Conservation (phyloP, 2,329 filamentous ascomycete species). For the Aspergillus udagawae region DNA sequence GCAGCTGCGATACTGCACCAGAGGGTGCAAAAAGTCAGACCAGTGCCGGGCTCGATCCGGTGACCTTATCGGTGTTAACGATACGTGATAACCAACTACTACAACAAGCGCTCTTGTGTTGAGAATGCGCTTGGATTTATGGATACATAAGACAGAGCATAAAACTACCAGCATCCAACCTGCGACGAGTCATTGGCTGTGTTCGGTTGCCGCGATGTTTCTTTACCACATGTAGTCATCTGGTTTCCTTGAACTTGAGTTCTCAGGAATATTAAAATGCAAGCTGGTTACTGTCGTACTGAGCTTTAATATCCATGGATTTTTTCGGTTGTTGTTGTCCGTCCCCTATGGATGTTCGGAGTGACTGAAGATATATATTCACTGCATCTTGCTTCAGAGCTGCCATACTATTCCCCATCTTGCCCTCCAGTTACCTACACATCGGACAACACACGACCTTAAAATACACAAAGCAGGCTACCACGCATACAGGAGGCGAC, state of each 20-base stretch:
- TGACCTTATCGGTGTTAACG: slow-evolving; percentile 29
- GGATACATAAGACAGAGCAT: no score
- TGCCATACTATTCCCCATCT: no score
- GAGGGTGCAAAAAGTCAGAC: not conserved
- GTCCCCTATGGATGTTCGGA: no score
- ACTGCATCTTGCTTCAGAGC: no score
- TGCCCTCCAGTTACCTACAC: no score
- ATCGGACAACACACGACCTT: not conserved
- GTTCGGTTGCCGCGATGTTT: not conserved
- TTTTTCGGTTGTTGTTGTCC: not conserved
- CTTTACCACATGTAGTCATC: not conserved
- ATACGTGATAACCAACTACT: slow-evolving; percentile 15
- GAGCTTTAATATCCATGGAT: not conserved
- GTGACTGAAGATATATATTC: no score
- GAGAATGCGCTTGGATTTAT: no score
- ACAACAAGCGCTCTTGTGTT: no score
- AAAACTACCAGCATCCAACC: no score
- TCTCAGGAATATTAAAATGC: not conserved
- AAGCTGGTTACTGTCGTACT: not conserved
- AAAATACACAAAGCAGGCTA: not conserved
- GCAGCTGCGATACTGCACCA: no score
- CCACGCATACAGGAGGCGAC: not conserved
- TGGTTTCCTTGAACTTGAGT: not conserved
- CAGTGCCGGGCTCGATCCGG: slow-evolving; percentile 18
- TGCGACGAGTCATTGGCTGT: no score